Evolutionary conservation across 2,329 filamentous ascomycete species (phyloP), one percentile per base, ranked within the genome.

Genomic region (Sclerotinia borealis): DNA sequence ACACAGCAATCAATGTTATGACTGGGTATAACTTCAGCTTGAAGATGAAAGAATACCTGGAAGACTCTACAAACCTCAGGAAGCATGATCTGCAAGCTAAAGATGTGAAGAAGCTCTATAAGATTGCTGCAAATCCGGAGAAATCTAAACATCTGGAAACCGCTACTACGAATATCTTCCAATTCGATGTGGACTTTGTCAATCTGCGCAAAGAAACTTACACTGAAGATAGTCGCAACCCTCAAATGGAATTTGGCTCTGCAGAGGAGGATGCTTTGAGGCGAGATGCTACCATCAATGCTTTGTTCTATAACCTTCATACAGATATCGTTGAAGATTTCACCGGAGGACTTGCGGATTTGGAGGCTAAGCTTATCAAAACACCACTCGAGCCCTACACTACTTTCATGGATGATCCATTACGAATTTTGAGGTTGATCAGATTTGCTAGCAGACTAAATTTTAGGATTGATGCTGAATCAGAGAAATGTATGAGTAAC

Each of bases 121-220:
- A 92, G 75, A 93, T 97, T 69, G 88, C 89, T 59, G 89, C 89
- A 63, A 98, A 98, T 74, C 93, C 93, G 0, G 92, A 97, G 72
- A 97, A 96, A 78, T 96, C 92, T 25, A 98, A 98, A 77, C 91
- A 98, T 74, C 83, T 98, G 17, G 93, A 96, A 76, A 98, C 93
- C 0, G 90, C 92, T 55, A 96, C 92, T 11, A 92, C 90, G 29
- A 89, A 83, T 68, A 86, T 98, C 64, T 87, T 96, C 72, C 92
- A 90, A 0, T 82, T 96, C 55, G 93, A 98, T 72, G 84, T 97
- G 54, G 93, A 99, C 74, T 87, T 99, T 72, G 95, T 99, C 70
- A 99, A 98, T 74, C 79, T 98, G 52, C 85, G 93, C 51, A 96
- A 92, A 73, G 95, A 98, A 77, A 93, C 89, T 0, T 98, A 98